A percentile compares a stretch with the other conserved stretches of the same genome.
phyloP scores from a whole-genome alignment of 2,329 filamentous ascomycete species.

The Macrophomina phaseolina region DNA sequence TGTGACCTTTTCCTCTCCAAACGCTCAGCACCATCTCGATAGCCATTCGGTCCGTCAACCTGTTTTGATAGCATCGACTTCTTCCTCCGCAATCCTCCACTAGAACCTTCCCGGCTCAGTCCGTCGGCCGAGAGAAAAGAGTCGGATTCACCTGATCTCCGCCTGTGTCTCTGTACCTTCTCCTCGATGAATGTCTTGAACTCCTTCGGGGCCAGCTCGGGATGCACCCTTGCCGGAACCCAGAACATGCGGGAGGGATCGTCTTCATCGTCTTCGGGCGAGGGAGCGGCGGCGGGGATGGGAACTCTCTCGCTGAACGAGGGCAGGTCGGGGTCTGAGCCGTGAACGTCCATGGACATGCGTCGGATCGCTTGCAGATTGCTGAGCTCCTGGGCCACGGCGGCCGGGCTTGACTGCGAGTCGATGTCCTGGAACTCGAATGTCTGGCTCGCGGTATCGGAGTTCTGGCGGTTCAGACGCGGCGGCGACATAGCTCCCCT shows the following conservation, averaged over 20 bases:
- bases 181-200: slow-evolving; percentile 98
- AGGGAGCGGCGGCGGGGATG: slow-evolving; percentile 73
- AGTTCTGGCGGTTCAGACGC: slow-evolving; percentile 44
- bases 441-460: slow-evolving; percentile 59
- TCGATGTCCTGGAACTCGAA: slow-evolving; percentile 82
- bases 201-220: slow-evolving; percentile 91
- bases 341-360: slow-evolving; percentile 91
- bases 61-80: slow-evolving; percentile 96
- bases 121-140: slow-evolving; percentile 63
- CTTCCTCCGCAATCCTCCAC: slow-evolving; percentile 75
- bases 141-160: slow-evolving; percentile 75
- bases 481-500: slow-evolving; percentile 45
- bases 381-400: slow-evolving; percentile 89
- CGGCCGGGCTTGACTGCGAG: slow-evolving; percentile 87
- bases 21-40: slow-evolving; percentile 82
- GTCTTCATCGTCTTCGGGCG: slow-evolving; percentile 72
- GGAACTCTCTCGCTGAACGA: slow-evolving; percentile 64
- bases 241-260: slow-evolving; percentile 90
- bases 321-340: slow-evolving; percentile 74
- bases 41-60: slow-evolving; percentile 77
- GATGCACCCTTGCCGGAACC: slow-evolving; percentile 93
- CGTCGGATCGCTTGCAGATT: slow-evolving; percentile 88
- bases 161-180: slow-evolving; percentile 85
- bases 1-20: slow-evolving; percentile 75
- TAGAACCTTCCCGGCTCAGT: slow-evolving; percentile 60